phyloP scores from a whole-genome alignment of 2,329 filamentous ascomycete genomes.

The Aspergillus hortae region DNA sequence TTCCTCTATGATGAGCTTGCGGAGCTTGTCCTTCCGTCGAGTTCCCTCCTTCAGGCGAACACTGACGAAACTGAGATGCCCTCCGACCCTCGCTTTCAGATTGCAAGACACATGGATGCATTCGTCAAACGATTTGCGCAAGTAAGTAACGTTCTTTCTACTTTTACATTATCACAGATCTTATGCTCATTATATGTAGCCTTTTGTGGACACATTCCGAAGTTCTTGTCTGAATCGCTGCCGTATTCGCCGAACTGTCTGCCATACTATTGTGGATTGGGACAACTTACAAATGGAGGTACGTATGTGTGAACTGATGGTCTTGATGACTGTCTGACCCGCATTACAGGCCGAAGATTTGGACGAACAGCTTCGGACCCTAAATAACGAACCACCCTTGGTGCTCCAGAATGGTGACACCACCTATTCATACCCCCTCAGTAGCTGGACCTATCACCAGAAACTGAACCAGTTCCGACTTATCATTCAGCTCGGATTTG shows the following conservation, averaged over 20 bases:
- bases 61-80: slow-evolving; percentile 75
- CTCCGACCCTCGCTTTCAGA: slow-evolving; percentile 68
- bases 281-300: slow-evolving; percentile 79
- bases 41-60: slow-evolving; percentile 64
- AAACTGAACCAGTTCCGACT: slow-evolving; percentile 86
- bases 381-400: slow-evolving; percentile 60
- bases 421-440: slow-evolving; percentile 68
- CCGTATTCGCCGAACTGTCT: slow-evolving; percentile 82
- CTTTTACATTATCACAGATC: background rate
- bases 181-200: slow-evolving; percentile 44
- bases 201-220: slow-evolving; percentile 79
- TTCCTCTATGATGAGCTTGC: slow-evolving; percentile 80
- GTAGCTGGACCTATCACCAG: slow-evolving; percentile 85
- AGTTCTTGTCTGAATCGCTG: slow-evolving; percentile 87
- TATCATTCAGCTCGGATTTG: slow-evolving; percentile 88
- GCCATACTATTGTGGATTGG: slow-evolving; percentile 78
- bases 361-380: slow-evolving; percentile 63
- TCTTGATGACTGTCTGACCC: background rate
- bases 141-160: slow-evolving; percentile 24
- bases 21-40: slow-evolving; percentile 69
- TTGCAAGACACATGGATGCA: slow-evolving; percentile 69
- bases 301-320: slow-evolving; percentile 7
- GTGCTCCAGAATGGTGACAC: slow-evolving; percentile 52
- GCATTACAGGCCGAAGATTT: slow-evolving; percentile 59
- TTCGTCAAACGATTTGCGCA: slow-evolving; percentile 55